Evolutionary conservation across 2,329 filamentous ascomycete genomes (phyloP).

Genomic region (Scopulariopsis brevicaulis): DNA sequence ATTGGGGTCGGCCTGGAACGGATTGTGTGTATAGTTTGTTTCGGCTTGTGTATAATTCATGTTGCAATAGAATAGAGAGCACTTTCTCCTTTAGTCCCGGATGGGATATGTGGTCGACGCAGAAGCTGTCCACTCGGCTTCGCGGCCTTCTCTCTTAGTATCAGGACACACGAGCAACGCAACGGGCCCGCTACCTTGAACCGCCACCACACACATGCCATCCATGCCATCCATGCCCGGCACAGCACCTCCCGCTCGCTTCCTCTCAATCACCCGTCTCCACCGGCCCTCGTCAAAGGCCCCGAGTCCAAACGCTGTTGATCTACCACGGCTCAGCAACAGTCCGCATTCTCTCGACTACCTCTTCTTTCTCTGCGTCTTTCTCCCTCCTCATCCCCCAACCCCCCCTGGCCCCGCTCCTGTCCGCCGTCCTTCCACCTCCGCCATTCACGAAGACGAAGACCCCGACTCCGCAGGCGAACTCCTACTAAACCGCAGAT

Average conservation of each 20-base stretch:
- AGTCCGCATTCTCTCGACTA: too few relatives aligned
- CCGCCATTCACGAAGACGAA: background rate
- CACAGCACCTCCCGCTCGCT: too few relatives aligned
- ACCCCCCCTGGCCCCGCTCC: too few relatives aligned
- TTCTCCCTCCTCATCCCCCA: background rate
- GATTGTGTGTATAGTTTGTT: slow-evolving; percentile 1
- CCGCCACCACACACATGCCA: too few relatives aligned
- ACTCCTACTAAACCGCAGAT: background rate
- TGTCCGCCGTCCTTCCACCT: background rate
- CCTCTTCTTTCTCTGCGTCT: too few relatives aligned
- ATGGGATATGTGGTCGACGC: background rate
- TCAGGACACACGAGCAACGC: too few relatives aligned
- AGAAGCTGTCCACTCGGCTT: background rate
- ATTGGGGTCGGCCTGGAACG: background rate
- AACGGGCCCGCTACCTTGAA: too few relatives aligned
- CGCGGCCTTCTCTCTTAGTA: too few relatives aligned
- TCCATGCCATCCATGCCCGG: background rate
- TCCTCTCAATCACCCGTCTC: background rate
- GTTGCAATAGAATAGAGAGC: background rate
- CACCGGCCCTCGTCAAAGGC: background rate
- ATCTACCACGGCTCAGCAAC: too few relatives aligned
- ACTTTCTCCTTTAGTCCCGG: background rate
- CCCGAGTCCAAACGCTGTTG: too few relatives aligned
- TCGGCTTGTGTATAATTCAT: slow-evolving; percentile 1
- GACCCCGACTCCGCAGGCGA: background rate